Conservation (phyloP, 2,329 filamentous ascomycete genomes). For the Ustulina deusta region DNA sequence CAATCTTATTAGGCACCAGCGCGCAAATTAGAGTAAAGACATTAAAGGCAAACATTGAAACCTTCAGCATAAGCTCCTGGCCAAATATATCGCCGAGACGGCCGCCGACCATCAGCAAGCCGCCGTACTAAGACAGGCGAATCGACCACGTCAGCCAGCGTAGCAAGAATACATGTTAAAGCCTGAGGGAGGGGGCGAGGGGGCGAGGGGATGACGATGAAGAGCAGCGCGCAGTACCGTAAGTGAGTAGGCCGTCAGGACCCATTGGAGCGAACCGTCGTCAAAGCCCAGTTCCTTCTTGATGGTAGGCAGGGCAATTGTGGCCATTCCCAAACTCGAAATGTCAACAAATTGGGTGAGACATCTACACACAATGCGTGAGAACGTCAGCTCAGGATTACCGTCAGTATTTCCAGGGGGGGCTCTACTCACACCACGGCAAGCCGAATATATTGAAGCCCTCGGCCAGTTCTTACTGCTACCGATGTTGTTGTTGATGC, state of each 20-base stretch:
- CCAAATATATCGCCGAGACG: slow-evolving; percentile 17
- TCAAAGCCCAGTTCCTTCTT: slow-evolving; percentile 4
- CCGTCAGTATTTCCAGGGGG: neutral
- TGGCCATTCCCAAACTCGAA: slow-evolving; percentile 15
- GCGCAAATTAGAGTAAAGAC: slow-evolving; percentile 10
- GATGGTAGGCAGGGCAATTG: slow-evolving; percentile 17
- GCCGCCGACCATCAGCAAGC: slow-evolving; percentile 18
- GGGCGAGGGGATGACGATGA: neutral
- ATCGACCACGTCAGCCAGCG: slow-evolving; percentile 6
- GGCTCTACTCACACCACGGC: neutral
- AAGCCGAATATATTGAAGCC: slow-evolving; percentile 1
- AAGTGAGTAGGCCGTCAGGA: slow-evolving; percentile 13
- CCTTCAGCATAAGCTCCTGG: slow-evolving; percentile 7
- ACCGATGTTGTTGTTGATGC: neutral
- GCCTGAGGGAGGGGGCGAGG: neutral
- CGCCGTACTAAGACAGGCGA: slow-evolving; percentile 8
- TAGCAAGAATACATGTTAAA: neutral
- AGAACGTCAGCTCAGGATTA: neutral
- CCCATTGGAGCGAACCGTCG: slow-evolving; percentile 14
- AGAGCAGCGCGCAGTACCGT: neutral
- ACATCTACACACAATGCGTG: slow-evolving; percentile 2
- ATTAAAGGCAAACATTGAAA: slow-evolving; percentile 12
- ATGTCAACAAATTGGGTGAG: slow-evolving; percentile 14
- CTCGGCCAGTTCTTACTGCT: neutral
- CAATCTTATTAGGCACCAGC: slow-evolving; percentile 7